Conservation (phyloP, 2,329 filamentous ascomycete species). For the Sclerotinia minor region DNA sequence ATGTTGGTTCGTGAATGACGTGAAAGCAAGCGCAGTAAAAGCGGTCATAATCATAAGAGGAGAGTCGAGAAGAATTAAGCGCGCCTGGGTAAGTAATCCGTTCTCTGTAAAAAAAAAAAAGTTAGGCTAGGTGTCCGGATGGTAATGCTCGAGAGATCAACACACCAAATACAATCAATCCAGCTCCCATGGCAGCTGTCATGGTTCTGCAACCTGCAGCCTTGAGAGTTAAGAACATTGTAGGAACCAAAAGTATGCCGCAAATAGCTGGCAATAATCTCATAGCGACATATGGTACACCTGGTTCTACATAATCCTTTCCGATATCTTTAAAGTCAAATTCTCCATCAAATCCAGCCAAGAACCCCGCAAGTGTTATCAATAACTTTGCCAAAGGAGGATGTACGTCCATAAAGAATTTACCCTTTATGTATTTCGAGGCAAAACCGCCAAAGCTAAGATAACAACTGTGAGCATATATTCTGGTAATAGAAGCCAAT, state of each 20-base stretch:
- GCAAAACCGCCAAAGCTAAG: slow-evolving; percentile 93
- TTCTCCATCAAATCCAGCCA: slow-evolving; percentile 90
- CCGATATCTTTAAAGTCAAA: slow-evolving; percentile 99
- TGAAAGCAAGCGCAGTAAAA: slow-evolving; percentile 85
- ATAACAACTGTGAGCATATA: slow-evolving; percentile 29
- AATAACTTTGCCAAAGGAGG: slow-evolving; percentile 95
- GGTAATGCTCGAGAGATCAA: slow-evolving; percentile 25
- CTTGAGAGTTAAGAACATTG: slow-evolving; percentile 93
- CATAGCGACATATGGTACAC: slow-evolving; percentile 97
- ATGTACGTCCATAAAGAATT: slow-evolving; percentile 99
- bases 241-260: slow-evolving; percentile 83
- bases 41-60: slow-evolving; percentile 92
- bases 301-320: slow-evolving; percentile 94
- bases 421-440: slow-evolving; percentile 98
- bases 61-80: slow-evolving; percentile 93
- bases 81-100: slow-evolving; percentile 89
- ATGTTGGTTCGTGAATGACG: slow-evolving; percentile 93
- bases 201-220: slow-evolving; percentile 83
- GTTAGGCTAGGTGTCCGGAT: slow-evolving; percentile 31
- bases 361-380: slow-evolving; percentile 90
- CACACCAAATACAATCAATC: slow-evolving; percentile 85
- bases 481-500: slow-evolving; percentile 1
- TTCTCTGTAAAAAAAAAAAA: slow-evolving; percentile 64
- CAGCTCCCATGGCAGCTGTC: slow-evolving; percentile 79
- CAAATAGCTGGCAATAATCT: slow-evolving; percentile 87